phyloP scores from a whole-genome alignment of 148 eudicot species.

The Cornus controversa region DNA sequence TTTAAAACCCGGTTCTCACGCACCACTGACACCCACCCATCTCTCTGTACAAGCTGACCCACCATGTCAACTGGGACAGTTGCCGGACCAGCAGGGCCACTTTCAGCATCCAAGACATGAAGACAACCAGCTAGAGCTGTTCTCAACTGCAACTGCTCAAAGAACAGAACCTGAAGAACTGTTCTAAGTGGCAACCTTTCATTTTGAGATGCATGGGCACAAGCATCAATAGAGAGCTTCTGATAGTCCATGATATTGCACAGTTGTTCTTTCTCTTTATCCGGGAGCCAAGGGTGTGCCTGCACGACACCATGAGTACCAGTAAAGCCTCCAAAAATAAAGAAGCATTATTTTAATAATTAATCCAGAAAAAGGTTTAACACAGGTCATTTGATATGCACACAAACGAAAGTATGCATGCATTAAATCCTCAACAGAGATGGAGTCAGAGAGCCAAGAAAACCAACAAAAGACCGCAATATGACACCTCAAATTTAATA shows the following conservation, averaged over 20 bases:
- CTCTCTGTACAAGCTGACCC: constrained; percentile 56
- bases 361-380: background rate
- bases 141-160: constrained; percentile 89
- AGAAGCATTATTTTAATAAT: no score
- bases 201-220: constrained; percentile 93
- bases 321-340: background rate
- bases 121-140: constrained; percentile 70
- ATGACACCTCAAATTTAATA: background rate
- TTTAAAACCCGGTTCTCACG: constrained; percentile 66
- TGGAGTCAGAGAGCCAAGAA: background rate
- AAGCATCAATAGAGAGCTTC: constrained; percentile 94
- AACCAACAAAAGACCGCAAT: background rate
- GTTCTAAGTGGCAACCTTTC: constrained; percentile 79
- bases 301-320: constrained; percentile 29
- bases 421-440: background rate
- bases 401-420: background rate
- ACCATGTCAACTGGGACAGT: constrained; percentile 29
- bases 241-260: constrained; percentile 79
- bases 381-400: background rate
- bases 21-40: constrained; percentile 74
- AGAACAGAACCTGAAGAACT: constrained; percentile 85
- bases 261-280: constrained; percentile 73
- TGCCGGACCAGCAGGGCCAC: constrained; percentile 31
- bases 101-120: constrained; percentile 48
- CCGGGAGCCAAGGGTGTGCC: constrained; percentile 92